Evolutionary conservation across 2,329 filamentous ascomycete species (phyloP).

Genomic region (Apiospora pterosperma): DNA sequence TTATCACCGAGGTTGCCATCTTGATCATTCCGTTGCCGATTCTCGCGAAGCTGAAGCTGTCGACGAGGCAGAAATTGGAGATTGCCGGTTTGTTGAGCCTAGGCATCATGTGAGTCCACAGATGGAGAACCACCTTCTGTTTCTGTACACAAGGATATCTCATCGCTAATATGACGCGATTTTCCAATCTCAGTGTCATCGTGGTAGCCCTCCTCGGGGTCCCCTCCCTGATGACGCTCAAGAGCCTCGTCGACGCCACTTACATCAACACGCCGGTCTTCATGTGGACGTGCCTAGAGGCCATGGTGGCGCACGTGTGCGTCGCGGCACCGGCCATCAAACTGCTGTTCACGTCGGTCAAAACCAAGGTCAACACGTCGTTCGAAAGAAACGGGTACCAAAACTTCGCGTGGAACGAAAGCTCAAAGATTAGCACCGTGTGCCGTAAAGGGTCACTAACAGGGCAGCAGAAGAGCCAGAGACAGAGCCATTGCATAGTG

Average conservation of each 20-base stretch:
- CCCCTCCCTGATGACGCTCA: background rate
- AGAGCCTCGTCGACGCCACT: background rate
- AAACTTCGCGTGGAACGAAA: background rate
- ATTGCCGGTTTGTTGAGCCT: background rate
- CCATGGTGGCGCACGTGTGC: background rate
- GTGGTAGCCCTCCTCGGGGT: background rate
- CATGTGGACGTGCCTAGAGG: slow-evolving; percentile 1
- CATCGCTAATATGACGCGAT: background rate
- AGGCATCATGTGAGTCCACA: background rate
- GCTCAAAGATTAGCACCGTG: background rate
- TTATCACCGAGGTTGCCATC: background rate
- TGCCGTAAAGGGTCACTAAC: background rate
- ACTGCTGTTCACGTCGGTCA: background rate
- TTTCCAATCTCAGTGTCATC: too few species aligned
- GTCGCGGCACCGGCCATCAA: slow-evolving; percentile 2
- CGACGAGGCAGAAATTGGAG: background rate
- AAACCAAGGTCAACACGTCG: background rate
- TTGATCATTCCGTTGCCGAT: background rate
- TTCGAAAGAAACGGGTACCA: background rate
- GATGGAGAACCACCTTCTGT: too few species aligned
- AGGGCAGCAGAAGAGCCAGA: background rate
- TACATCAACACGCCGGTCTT: slow-evolving; percentile 4
- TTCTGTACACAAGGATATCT: too few species aligned
- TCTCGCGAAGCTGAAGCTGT: background rate
- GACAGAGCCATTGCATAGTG: background rate